These are phyloP conservation scores for Stephanodiscus minutulus DNA, from an alignment of 108 stramenopile species.

Conservation along the genomic window DNA sequence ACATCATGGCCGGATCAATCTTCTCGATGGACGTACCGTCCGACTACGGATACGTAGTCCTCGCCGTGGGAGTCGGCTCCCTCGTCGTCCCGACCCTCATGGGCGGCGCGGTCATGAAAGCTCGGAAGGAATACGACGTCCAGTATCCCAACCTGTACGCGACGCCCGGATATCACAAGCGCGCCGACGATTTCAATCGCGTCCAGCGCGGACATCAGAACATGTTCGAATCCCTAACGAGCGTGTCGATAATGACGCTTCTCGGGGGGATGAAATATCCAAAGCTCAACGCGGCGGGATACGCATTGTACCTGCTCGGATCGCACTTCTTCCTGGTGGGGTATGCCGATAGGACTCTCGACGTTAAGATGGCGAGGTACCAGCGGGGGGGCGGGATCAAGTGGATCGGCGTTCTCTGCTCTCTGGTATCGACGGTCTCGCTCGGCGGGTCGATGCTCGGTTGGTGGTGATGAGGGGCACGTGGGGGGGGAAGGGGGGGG, in stretches of 20 bases:
- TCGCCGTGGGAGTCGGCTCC: not conserved
- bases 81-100: conserved; percentile 50
- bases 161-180: conserved; percentile 69
- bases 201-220: conserved; percentile 90
- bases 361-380: conserved; percentile 75
- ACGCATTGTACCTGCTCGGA: conserved; percentile 57
- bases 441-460: conserved; percentile 19
- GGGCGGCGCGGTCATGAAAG: conserved; percentile 65
- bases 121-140: conserved; percentile 63
- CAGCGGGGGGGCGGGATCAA: conserved; percentile 75
- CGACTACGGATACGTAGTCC: not conserved
- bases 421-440: conserved; percentile 32
- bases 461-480: not conserved
- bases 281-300: conserved; percentile 39
- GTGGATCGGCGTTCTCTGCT: conserved; percentile 62
- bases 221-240: conserved; percentile 54
- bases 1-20: not conserved
- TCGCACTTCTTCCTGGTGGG: conserved; percentile 61
- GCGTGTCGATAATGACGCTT: conserved; percentile 57
- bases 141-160: conserved; percentile 83
- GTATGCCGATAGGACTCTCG: conserved; percentile 65
- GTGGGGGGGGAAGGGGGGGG: not conserved
- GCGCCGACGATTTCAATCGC: conserved; percentile 89
- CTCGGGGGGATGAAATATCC: conserved; percentile 86
- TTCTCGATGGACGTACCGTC: not conserved